phyloP scores from a whole-genome alignment of 1,284 basidiomycete genomes.

The Takashimella koratensis region DNA sequence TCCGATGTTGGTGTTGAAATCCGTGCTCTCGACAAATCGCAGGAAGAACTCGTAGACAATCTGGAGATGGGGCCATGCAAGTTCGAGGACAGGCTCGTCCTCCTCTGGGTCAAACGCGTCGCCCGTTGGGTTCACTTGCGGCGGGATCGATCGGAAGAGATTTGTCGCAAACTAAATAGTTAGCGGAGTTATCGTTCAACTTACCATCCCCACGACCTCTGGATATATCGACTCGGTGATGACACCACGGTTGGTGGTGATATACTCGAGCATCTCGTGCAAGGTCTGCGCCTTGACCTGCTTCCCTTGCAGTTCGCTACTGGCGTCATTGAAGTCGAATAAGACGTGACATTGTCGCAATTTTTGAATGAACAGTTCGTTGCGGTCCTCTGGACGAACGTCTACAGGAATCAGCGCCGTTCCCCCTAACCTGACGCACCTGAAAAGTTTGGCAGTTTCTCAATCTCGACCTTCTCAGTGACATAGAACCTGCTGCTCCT shows the following conservation, averaged over 20 bases:
- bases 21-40: constrained; percentile 94
- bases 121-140: constrained; percentile 94
- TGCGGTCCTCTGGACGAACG: constrained; percentile 80
- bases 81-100: constrained; percentile 96
- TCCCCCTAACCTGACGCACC: constrained; percentile 58
- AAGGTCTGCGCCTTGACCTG: constrained; percentile 98
- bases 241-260: constrained; percentile 92
- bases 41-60: constrained; percentile 99
- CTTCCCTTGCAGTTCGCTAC: constrained; percentile 91
- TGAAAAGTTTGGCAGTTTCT: constrained; percentile 87
- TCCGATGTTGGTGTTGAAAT: constrained; percentile 97
- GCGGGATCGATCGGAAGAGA: constrained; percentile 98
- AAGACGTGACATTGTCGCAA: constrained; percentile 93
- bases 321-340: constrained; percentile 99
- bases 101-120: constrained; percentile 99
- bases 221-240: constrained; percentile 98
- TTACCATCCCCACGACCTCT: constrained; percentile 95
- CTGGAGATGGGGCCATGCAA: constrained; percentile 99
- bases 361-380: constrained; percentile 90
- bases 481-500: constrained; percentile 93
- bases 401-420: constrained; percentile 56
- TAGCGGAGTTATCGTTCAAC: constrained; percentile 29
- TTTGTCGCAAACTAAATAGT: constrained; percentile 80
- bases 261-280: constrained; percentile 99
- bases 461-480: constrained; percentile 93